Evolutionary conservation across 257 asterid genomes (phyloP).

Genomic region (Marsdenia floribunda): DNA sequence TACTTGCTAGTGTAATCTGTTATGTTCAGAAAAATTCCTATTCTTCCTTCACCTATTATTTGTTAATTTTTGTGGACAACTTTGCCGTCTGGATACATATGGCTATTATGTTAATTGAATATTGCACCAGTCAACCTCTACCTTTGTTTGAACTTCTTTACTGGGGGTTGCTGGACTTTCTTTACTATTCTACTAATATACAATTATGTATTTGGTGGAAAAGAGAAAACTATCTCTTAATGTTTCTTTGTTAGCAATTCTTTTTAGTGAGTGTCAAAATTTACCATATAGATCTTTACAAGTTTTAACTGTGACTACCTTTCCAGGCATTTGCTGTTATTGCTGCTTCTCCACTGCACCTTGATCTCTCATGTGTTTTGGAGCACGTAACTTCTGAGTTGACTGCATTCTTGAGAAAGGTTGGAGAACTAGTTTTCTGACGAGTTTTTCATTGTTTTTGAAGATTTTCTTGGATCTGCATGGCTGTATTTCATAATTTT

Average conservation of each 20-base stretch:
- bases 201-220: background rate
- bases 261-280: no score
- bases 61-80: background rate
- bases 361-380: slow-evolving; percentile 76
- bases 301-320: slow-evolving; percentile 12
- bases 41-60: background rate
- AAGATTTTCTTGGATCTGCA: background rate
- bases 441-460: background rate
- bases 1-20: background rate
- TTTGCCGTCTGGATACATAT: background rate
- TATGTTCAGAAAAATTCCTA: background rate
- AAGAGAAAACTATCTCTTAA: background rate
- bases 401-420: slow-evolving; percentile 96
- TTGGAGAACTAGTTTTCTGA: slow-evolving; percentile 10
- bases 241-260: background rate
- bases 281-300: background rate
- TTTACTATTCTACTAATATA: background rate
- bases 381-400: slow-evolving; percentile 90
- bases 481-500: background rate
- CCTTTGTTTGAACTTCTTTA: background rate
- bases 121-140: background rate
- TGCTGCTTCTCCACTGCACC: slow-evolving; percentile 90
- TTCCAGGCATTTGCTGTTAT: slow-evolving; percentile 95
- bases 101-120: background rate
- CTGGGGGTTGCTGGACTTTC: background rate